These are phyloP conservation scores for Zygotorulaspora chibaensis DNA, from an alignment of 805 yeast species.

Conservation along the genomic window DNA sequence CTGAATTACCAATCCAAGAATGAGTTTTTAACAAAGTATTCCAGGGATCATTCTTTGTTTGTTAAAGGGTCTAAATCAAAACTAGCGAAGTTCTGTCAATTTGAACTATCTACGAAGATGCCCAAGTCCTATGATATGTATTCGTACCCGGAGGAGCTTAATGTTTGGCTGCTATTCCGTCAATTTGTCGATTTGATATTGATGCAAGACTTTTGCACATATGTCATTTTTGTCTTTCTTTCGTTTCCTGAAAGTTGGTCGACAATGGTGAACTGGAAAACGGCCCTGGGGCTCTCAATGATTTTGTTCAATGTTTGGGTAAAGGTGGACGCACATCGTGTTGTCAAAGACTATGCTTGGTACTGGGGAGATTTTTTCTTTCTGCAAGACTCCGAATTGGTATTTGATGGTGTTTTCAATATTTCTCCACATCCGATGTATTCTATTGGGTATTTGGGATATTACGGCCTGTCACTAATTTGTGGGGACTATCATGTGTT, in stretches of 20 bases:
- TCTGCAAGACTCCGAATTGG: slow-evolving; percentile 62
- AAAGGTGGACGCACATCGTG: slow-evolving; percentile 80
- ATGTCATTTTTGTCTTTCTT: slow-evolving; percentile 56
- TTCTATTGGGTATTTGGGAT: slow-evolving; percentile 83
- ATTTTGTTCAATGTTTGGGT: slow-evolving; percentile 79
- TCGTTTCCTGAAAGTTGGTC: slow-evolving; percentile 42
- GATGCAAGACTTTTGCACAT: slow-evolving; percentile 80
- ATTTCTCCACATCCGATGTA: slow-evolving; percentile 93
- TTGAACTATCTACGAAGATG: slow-evolving; percentile 47
- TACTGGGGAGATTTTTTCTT: slow-evolving; percentile 94
- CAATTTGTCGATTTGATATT: slow-evolving; percentile 75
- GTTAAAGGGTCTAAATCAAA: slow-evolving; percentile 20
- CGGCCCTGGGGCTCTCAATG: slow-evolving; percentile 54
- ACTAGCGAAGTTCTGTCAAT: slow-evolving; percentile 41
- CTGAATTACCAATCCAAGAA: slow-evolving; percentile 62
- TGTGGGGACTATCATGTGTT: slow-evolving; percentile 69
- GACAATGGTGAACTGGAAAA: slow-evolving; percentile 46
- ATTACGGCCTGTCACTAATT: slow-evolving; percentile 77
- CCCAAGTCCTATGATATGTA: slow-evolving; percentile 35
- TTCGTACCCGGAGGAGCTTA: slow-evolving; percentile 64
- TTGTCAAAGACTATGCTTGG: slow-evolving; percentile 89
- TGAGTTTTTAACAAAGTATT: slow-evolving; percentile 49
- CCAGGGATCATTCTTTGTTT: slow-evolving; percentile 45
- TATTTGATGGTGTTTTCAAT: slow-evolving; percentile 85
- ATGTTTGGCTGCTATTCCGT: slow-evolving; percentile 77